Conservation (phyloP, 164 flowering plant genomes). For the Dillenia turbinata region DNA sequence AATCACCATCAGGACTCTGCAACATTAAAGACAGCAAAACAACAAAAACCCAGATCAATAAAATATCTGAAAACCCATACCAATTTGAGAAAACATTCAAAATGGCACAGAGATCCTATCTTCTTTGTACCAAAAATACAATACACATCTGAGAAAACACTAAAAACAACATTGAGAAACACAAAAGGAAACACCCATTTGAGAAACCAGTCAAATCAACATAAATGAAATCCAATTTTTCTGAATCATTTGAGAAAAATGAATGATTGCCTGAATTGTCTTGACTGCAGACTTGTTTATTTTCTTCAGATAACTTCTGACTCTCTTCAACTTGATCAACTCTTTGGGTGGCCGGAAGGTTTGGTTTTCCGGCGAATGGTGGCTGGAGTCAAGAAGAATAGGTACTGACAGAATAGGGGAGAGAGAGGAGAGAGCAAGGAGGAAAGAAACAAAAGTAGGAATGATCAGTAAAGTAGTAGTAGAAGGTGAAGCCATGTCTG, state of each 20-base stretch:
- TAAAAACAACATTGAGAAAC: no score
- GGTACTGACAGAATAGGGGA: slow-evolving; percentile 21
- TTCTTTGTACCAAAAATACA: no score
- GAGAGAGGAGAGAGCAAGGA: slow-evolving; percentile 22
- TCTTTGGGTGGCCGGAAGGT: slow-evolving; percentile 36
- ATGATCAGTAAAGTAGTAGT: slow-evolving; percentile 19
- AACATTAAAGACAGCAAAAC: slow-evolving; percentile 9
- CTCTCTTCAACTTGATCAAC: slow-evolving; percentile 29
- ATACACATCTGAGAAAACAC: no score
- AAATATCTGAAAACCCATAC: background rate
- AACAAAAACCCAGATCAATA: slow-evolving; percentile 13
- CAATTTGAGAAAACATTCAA: no score
- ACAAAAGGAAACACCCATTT: background rate
- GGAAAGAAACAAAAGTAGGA: slow-evolving; percentile 28
- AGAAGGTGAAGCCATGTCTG: slow-evolving; percentile 24
- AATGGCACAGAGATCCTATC: no score
- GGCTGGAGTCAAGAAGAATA: slow-evolving; percentile 12
- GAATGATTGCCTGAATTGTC: slow-evolving; percentile 50
- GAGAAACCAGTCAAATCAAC: no score
- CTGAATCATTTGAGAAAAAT: background rate
- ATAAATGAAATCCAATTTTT: no score
- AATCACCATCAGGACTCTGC: slow-evolving; percentile 98
- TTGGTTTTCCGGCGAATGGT: slow-evolving; percentile 21
- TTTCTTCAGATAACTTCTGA: slow-evolving; percentile 38
- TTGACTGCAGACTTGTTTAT: slow-evolving; percentile 64